A percentile compares a stretch with the other conserved stretches of the same genome.
Evolutionary conservation across 164 flowering plant genomes (phyloP).

Genomic region (Berberis vulgaris): DNA sequence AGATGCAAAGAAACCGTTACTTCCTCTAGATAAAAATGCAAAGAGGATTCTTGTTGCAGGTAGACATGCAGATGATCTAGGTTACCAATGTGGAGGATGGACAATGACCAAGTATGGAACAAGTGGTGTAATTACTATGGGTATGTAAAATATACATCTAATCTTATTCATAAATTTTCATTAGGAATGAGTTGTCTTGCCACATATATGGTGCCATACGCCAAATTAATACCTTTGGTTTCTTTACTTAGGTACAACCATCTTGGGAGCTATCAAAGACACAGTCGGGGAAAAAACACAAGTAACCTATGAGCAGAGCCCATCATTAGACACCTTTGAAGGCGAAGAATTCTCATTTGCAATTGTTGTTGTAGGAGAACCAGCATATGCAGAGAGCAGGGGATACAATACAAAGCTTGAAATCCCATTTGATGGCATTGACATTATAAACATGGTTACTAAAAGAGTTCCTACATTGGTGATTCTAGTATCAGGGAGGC

Average conservation of each 20-base stretch:
- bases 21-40: conserved; percentile 62
- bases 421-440: conserved; percentile 49
- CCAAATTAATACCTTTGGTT: too few relatives aligned
- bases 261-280: conserved; percentile 58
- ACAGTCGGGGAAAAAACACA: conserved; percentile 48
- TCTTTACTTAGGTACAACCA: conserved; percentile 46
- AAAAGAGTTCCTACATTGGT: conserved; percentile 59
- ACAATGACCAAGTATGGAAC: conserved; percentile 59
- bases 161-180: too few relatives aligned
- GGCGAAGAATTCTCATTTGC: conserved; percentile 49
- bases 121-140: conserved; percentile 68
- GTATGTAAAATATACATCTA: conserved; percentile 21
- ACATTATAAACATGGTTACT: conserved; percentile 36
- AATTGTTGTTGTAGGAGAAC: conserved; percentile 79
- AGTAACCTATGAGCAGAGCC: conserved; percentile 41
- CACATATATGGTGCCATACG: too few relatives aligned
- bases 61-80: conserved; percentile 85
- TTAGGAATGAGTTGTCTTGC: too few relatives aligned
- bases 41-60: conserved; percentile 70
- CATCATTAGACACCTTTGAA: conserved; percentile 41
- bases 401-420: conserved; percentile 59
- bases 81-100: conserved; percentile 95
- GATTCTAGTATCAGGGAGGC: conserved; percentile 71
- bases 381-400: conserved; percentile 56
- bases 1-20: conserved; percentile 48